phyloP scores from a whole-genome alignment of 345 rosid species.

The Bruguiera sexangula region DNA sequence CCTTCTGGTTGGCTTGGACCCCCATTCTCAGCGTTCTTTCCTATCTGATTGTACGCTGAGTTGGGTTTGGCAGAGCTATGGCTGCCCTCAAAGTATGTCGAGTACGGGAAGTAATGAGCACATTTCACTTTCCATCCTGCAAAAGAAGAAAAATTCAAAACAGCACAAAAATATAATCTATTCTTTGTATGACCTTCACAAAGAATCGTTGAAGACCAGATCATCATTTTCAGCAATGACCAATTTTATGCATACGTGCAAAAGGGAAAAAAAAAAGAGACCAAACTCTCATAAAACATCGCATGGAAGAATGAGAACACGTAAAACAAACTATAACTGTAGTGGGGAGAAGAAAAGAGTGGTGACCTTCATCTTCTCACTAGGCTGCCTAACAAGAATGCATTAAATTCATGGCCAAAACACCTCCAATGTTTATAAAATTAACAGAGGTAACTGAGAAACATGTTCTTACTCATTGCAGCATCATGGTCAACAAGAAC shows the following conservation, averaged over 20 bases:
- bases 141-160: slow-evolving; percentile 3
- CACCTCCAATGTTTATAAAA: background rate
- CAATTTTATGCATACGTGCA: no score
- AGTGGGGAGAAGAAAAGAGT: no score
- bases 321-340: no score
- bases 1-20: slow-evolving; percentile 36
- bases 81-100: slow-evolving; percentile 77
- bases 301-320: no score
- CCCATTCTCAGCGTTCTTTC: slow-evolving; percentile 53
- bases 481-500: slow-evolving; percentile 61
- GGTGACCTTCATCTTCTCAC: no score
- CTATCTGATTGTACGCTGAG: slow-evolving; percentile 41
- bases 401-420: background rate
- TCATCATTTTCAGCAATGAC: no score
- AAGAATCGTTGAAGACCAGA: no score
- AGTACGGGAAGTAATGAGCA: slow-evolving; percentile 62
- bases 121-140: slow-evolving; percentile 90
- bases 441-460: background rate
- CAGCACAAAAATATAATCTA: no score
- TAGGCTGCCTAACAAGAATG: background rate
- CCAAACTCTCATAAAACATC: no score
- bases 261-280: no score
- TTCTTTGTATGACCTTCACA: no score
- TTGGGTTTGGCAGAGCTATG: slow-evolving; percentile 53
- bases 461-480: slow-evolving; percentile 61